A percentile compares a stretch with the other conserved stretches of the same genome.
These are phyloP conservation scores for Nyctanthes arbortristis DNA, from an alignment of 257 asterid species.

Conservation along the genomic window DNA sequence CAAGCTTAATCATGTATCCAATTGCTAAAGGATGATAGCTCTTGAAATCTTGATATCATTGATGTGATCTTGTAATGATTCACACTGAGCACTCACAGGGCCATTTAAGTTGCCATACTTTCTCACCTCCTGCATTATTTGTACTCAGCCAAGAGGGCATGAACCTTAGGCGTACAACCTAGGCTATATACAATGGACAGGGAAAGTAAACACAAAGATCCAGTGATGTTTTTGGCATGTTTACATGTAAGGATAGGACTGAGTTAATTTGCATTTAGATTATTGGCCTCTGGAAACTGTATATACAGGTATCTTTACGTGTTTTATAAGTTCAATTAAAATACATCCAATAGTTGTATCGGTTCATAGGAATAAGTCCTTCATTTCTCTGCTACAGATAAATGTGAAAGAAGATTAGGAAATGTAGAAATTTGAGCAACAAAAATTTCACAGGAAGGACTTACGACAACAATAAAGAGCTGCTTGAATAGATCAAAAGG, in stretches of 20 bases:
- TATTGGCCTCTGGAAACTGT: neutral
- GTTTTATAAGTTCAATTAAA: neutral
- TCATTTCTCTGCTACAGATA: conserved; percentile 7
- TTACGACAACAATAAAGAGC: conserved; percentile 80
- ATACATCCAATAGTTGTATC: conserved; percentile 3
- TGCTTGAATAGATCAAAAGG: conserved; percentile 88
- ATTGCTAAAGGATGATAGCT: neutral
- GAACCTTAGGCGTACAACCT: neutral
- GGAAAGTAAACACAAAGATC: neutral
- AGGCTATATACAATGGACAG: neutral
- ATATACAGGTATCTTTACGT: neutral
- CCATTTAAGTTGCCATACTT: neutral
- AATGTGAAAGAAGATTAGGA: neutral
- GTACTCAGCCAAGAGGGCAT: neutral
- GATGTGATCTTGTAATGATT: neutral
- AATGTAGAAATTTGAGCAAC: neutral
- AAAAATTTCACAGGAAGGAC: conserved; percentile 30
- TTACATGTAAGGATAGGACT: neutral
- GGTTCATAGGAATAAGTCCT: neutral
- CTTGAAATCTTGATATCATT: neutral
- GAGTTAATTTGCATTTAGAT: neutral
- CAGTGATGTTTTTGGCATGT: neutral
- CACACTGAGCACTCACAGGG: neutral
- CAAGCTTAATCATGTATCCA: too few relatives aligned
- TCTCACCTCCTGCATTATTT: neutral